These are phyloP conservation scores for Arthrobotrys musiformis DNA, from an alignment of 2,329 filamentous ascomycete genomes.

Conservation along the genomic window DNA sequence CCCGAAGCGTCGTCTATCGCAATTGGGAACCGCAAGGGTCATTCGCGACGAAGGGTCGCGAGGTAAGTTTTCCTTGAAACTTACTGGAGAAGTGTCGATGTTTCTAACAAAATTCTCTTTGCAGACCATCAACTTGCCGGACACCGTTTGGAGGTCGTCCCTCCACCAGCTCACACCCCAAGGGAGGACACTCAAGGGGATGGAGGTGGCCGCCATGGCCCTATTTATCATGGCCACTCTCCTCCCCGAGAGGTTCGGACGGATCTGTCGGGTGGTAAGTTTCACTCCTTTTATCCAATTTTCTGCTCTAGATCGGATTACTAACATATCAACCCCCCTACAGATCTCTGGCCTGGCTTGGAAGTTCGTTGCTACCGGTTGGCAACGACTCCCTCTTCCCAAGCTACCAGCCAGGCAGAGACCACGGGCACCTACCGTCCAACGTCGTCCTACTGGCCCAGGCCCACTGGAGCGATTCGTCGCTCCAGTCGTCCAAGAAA, in stretches of 20 bases:
- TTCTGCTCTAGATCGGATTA: not conserved
- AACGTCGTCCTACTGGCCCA: not conserved
- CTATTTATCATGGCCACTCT: not conserved
- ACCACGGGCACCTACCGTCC: not conserved
- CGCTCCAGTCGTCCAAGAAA: not conserved
- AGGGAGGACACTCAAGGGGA: not conserved
- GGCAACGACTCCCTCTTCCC: not conserved
- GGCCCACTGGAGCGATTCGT: not conserved
- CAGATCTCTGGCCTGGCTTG: not conserved
- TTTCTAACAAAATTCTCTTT: not conserved
- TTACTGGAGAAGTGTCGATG: not conserved
- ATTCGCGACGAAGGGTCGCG: not conserved
- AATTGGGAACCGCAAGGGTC: not conserved
- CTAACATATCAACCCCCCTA: not conserved
- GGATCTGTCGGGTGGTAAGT: constrained; percentile 5
- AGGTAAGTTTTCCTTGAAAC: not conserved
- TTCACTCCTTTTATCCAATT: too few relatives aligned
- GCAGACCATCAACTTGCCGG: not conserved
- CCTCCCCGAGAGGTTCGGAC: not conserved
- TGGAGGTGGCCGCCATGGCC: not conserved
- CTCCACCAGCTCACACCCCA: constrained; percentile 2
- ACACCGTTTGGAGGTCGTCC: not conserved
- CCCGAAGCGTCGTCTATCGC: constrained; percentile 10
- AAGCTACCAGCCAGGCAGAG: not conserved
- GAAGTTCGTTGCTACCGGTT: not conserved